A percentile compares a stretch with the other conserved stretches of the same genome.
phyloP scores from a whole-genome alignment of 83 land plant genomes.

The Isoetes engelmannii region DNA sequence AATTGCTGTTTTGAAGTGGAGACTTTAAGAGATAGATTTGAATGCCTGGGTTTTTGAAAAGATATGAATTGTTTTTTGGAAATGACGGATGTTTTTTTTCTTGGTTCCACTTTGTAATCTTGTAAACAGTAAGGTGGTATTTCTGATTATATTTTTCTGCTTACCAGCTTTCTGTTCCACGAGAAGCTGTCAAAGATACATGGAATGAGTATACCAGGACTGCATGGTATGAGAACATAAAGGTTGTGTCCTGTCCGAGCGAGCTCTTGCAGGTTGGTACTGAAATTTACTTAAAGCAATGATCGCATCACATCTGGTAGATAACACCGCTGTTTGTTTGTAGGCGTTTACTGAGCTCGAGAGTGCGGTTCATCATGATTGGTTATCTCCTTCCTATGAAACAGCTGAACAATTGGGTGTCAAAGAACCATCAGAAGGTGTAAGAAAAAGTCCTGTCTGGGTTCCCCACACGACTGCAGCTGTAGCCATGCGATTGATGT shows the following conservation, averaged over 20 bases:
- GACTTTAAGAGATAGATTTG: no score
- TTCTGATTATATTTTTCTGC: not conserved
- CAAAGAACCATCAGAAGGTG: not conserved
- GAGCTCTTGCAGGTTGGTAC: slow-evolving; percentile 14
- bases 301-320: not conserved
- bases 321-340: not conserved
- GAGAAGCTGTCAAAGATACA: slow-evolving; percentile 5
- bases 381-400: slow-evolving; percentile 20
- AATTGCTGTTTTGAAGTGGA: no score
- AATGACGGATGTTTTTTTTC: not conserved
- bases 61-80: no score
- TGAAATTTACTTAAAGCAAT: not conserved
- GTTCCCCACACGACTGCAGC: slow-evolving; percentile 22
- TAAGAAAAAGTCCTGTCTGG: not conserved
- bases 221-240: slow-evolving; percentile 10
- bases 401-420: slow-evolving; percentile 13
- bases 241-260: slow-evolving; percentile 11
- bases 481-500: slow-evolving; percentile 7
- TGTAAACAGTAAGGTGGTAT: not conserved
- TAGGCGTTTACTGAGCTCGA: slow-evolving; percentile 18
- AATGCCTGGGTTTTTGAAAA: no score
- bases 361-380: slow-evolving; percentile 8
- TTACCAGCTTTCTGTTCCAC: slow-evolving; percentile 15
- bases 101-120: not conserved
- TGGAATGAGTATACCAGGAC: slow-evolving; percentile 15